Conservation (phyloP, 352 stramenopile species). For the Saprolegnia diclina region DNA sequence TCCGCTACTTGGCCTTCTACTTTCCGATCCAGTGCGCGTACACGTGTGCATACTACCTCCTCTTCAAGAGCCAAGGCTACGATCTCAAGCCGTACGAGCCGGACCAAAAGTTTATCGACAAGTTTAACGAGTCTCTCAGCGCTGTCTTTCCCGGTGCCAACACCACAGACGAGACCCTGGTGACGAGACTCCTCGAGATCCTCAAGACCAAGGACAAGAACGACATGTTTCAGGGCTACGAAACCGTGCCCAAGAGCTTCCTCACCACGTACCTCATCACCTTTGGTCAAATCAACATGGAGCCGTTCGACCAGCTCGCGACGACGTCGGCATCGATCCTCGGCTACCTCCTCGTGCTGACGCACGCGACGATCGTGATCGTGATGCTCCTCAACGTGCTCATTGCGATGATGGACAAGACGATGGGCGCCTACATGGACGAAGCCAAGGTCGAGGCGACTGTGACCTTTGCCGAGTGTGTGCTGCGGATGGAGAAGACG, state of each 20-base stretch:
- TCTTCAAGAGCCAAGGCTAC: background rate
- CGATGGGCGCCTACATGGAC: background rate
- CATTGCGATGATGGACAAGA: conserved; percentile 22
- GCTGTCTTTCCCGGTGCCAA: too few species aligned
- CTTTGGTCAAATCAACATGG: background rate
- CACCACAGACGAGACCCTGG: too few species aligned
- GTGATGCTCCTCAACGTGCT: conserved; percentile 17
- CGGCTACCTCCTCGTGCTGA: background rate
- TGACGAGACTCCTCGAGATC: background rate
- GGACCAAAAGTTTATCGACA: too few species aligned
- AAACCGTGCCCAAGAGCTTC: background rate
- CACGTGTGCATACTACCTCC: background rate
- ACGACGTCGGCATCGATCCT: background rate
- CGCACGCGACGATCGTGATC: conserved; percentile 1
- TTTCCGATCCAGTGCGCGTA: background rate
- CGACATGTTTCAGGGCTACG: background rate
- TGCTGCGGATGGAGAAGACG: conserved; percentile 11
- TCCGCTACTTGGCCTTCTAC: background rate
- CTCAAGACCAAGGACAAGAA: background rate
- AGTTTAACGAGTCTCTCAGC: too few species aligned
- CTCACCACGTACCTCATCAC: background rate
- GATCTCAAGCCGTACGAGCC: background rate
- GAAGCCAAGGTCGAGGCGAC: background rate
- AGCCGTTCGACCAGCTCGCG: background rate
- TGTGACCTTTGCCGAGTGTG: background rate